Evolutionary conservation across 805 yeast species (phyloP).

Genomic region (Candida orba): DNA sequence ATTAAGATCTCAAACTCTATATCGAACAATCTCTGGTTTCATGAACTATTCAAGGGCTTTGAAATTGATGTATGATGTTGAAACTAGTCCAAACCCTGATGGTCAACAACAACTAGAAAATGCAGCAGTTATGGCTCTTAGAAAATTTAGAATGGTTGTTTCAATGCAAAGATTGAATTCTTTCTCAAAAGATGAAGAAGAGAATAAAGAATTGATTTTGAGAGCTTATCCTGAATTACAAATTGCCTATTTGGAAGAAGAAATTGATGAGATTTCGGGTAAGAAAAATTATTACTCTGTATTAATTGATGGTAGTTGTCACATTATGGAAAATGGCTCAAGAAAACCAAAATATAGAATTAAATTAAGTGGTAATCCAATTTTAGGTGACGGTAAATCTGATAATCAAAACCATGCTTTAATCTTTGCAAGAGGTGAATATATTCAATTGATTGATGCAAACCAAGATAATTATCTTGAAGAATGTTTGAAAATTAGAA

Average conservation of each 20-base stretch:
- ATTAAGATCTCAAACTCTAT: constrained; percentile 63
- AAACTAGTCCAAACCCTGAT: constrained; percentile 32
- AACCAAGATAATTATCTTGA: constrained; percentile 79
- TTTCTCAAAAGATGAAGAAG: constrained; percentile 50
- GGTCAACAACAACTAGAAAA: constrained; percentile 35
- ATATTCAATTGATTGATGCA: constrained; percentile 74
- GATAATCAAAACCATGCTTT: constrained; percentile 78
- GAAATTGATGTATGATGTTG: constrained; percentile 55
- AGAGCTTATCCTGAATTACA: constrained; percentile 65
- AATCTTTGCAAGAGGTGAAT: constrained; percentile 73
- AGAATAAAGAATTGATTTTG: constrained; percentile 49
- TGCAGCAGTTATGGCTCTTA: constrained; percentile 48
- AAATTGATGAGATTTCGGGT: constrained; percentile 28
- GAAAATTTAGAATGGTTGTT: constrained; percentile 58
- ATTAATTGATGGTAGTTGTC: constrained; percentile 66
- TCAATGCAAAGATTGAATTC: constrained; percentile 56
- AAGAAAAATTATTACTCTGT: constrained; percentile 49
- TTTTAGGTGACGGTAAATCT: constrained; percentile 78
- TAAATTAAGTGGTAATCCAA: constrained; percentile 70
- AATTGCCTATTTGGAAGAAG: constrained; percentile 54
- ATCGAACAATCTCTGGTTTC: constrained; percentile 68
- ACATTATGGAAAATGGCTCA: constrained; percentile 48
- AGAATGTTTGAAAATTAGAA: constrained; percentile 71
- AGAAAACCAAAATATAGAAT: constrained; percentile 58
- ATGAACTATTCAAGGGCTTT: constrained; percentile 64